These are phyloP conservation scores for Microcera coccophila DNA, from an alignment of 2,329 filamentous ascomycete species.

Conservation along the genomic window DNA sequence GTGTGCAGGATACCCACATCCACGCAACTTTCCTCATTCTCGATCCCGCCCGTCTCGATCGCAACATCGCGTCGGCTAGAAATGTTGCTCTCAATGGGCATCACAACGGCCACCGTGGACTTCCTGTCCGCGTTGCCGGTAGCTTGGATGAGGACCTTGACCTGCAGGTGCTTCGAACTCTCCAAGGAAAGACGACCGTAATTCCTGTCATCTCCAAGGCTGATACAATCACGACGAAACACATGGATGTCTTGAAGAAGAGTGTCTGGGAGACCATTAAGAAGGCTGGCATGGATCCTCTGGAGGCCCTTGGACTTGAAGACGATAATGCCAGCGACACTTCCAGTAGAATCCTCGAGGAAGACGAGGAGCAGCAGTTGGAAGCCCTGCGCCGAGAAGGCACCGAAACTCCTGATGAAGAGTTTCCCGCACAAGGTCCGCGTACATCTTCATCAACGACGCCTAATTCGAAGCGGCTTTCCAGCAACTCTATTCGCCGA, in stretches of 20 bases:
- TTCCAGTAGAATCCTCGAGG: slow-evolving; percentile 52
- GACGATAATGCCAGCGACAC: slow-evolving; percentile 64
- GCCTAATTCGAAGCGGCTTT: slow-evolving; percentile 45
- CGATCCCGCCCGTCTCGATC: slow-evolving; percentile 80
- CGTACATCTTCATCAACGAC: slow-evolving; percentile 29
- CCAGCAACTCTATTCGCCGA: slow-evolving; percentile 43
- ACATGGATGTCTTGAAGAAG: slow-evolving; percentile 90
- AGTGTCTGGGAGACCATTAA: slow-evolving; percentile 86
- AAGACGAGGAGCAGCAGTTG: slow-evolving; percentile 41
- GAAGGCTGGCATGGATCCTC: slow-evolving; percentile 77
- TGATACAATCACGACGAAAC: slow-evolving; percentile 90
- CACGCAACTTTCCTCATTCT: slow-evolving; percentile 92
- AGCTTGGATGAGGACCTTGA: slow-evolving; percentile 85
- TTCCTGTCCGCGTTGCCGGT: slow-evolving; percentile 50
- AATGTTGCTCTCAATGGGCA: slow-evolving; percentile 49
- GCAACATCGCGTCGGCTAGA: slow-evolving; percentile 69
- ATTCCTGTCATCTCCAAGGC: slow-evolving; percentile 96
- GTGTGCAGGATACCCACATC: slow-evolving; percentile 92
- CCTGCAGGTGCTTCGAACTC: slow-evolving; percentile 78
- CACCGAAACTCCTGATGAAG: slow-evolving; percentile 26
- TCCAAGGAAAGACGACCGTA: slow-evolving; percentile 91
- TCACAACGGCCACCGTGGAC: slow-evolving; percentile 44
- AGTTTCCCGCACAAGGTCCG: slow-evolving; percentile 37
- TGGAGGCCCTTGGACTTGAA: slow-evolving; percentile 81
- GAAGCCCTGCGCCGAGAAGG: slow-evolving; percentile 22